Evolutionary conservation across 148 eudicot genomes (phyloP).

Genomic region (Silene conica): DNA sequence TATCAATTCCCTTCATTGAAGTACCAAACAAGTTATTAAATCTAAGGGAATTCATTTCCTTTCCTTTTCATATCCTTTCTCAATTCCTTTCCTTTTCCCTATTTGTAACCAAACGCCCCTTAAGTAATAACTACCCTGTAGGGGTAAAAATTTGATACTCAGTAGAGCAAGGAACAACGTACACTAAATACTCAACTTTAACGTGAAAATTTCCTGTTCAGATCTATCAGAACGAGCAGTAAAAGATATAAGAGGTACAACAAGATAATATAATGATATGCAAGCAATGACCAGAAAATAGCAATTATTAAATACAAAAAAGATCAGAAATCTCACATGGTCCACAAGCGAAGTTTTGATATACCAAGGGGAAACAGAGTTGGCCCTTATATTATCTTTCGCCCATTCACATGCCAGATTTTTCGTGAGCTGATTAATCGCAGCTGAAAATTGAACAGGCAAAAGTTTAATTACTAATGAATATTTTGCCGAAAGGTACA

Average conservation of each 20-base stretch:
- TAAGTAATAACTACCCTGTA: too few relatives aligned
- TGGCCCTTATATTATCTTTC: slow-evolving; percentile 65
- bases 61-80: too few relatives aligned
- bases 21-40: too few relatives aligned
- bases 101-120: too few relatives aligned
- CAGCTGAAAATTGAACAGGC: slow-evolving; percentile 35
- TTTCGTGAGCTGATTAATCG: slow-evolving; percentile 73
- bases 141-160: too few relatives aligned
- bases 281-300: too few relatives aligned
- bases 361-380: slow-evolving; percentile 71
- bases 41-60: too few relatives aligned
- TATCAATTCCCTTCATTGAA: too few relatives aligned
- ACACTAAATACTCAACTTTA: too few relatives aligned
- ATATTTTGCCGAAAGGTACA: neutral
- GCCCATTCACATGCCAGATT: slow-evolving; percentile 95
- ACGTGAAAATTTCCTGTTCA: too few relatives aligned
- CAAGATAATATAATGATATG: neutral
- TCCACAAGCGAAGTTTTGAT: slow-evolving; percentile 67
- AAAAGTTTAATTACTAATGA: neutral
- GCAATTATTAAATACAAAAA: neutral
- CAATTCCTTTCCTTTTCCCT: too few relatives aligned
- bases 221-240: neutral
- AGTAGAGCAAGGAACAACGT: too few relatives aligned
- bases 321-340: slow-evolving; percentile 37
- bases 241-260: neutral